Base-by-base conservation (phyloP, 1,284 basidiomycete species). In the Pterulicium gracile region DNA sequence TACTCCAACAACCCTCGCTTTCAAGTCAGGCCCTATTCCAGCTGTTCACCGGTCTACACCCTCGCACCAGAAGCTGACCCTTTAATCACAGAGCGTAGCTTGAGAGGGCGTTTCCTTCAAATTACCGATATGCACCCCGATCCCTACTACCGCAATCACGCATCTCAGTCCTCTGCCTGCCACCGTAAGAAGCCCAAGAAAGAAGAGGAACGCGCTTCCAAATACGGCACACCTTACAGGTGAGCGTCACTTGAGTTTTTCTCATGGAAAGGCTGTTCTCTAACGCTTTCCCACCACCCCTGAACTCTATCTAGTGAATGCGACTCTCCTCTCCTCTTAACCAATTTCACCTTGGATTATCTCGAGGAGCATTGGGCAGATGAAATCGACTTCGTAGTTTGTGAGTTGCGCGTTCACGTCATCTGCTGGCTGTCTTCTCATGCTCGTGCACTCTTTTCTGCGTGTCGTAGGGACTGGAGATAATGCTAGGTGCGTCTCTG, bases 361-460 rank as follows among this genome's bases (percentile, higher is more conserved):
- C 61, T 95, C 49, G 79, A 82, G 48, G 71, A 81, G 56, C 75
- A 90, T 55, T 92, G 88, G 88, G 73, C 79, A 42, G 69, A 77
- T 50, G 81, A 89, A 55, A 75, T 97, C 41, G 93, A 97, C 62
- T 97, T 96, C 62, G 86, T 94, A 19, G 71, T 94, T 39, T 92
- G 88, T 80, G 52, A 55, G 70, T 66, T 17, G n/a, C n/a, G n/a
- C n/a, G n/a, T n/a, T n/a, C n/a, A n/a, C n/a, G n/a, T n/a, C 18
- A 40, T 36, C 36, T n/a, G 43, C 23, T 27, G 24, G 24, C 34
- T 47, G 44, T 27, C 15, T 24, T 24, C 45, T 45, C 13, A 24
- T 19, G 35, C 21, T 13, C 12, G 22, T 15, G 12, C 10, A 39
- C 23, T 42, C 44, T 44, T 19, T 24, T 15, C 19, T 21, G 51